Conservation (phyloP, 2,329 filamentous ascomycete genomes). For the Colletotrichum sp. region DNA sequence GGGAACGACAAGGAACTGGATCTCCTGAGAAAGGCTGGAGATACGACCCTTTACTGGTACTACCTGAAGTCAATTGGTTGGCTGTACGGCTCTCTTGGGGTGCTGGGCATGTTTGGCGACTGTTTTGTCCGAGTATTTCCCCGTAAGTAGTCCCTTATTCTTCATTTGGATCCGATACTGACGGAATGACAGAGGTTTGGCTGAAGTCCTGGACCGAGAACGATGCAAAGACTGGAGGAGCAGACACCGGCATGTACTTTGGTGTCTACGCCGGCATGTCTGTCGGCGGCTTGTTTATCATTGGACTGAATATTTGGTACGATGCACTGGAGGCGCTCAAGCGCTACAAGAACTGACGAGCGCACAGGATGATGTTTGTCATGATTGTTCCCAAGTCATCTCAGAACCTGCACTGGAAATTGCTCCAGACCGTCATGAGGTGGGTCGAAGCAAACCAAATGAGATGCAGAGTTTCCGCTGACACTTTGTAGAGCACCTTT, state of each 20-base stretch:
- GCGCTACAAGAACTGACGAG: not conserved
- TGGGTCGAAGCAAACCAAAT: not conserved
- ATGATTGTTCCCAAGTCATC: constrained; percentile 4
- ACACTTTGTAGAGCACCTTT: not conserved
- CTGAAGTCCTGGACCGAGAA: constrained; percentile 23
- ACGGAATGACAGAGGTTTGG: constrained; percentile 1
- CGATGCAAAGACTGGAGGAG: constrained; percentile 4
- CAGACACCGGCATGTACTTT: constrained; percentile 30
- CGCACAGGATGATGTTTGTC: constrained; percentile 1
- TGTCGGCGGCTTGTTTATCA: not conserved
- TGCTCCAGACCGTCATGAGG: constrained; percentile 9
- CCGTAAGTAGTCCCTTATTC: not conserved
- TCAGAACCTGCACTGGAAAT: not conserved
- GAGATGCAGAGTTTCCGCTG: not conserved
- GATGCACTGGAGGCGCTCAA: not conserved
- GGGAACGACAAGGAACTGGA: not conserved
- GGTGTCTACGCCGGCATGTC: constrained; percentile 21
- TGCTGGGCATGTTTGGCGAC: not conserved
- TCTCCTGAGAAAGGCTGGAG: constrained; percentile 1
- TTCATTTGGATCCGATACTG: not conserved
- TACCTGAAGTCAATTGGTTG: constrained; percentile 12
- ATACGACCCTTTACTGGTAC: constrained; percentile 4
- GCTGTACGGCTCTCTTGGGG: not conserved
- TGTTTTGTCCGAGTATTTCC: not conserved
- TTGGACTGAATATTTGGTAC: not conserved